Conservation (phyloP, 805 yeast species). For the Wickerhamiella bombiphila region DNA sequence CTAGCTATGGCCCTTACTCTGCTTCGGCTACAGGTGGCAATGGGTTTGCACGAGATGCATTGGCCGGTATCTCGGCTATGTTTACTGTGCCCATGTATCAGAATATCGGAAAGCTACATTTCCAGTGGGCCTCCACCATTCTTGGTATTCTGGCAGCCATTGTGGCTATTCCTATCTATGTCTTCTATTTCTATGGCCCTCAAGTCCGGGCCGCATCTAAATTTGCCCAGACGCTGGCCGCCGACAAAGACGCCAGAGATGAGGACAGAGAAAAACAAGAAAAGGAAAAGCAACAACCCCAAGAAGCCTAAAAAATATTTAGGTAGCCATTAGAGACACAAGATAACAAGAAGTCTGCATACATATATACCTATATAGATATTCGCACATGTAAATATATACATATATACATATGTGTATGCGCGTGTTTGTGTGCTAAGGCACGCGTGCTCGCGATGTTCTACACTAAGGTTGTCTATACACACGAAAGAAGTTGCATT, state of each 20-base stretch:
- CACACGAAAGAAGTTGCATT: no score
- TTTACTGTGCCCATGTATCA: conserved; percentile 28
- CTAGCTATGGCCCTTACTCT: conserved; percentile 30
- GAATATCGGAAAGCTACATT: conserved; percentile 24
- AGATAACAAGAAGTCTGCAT: no score
- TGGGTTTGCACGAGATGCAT: conserved; percentile 30
- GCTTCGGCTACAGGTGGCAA: conserved; percentile 33
- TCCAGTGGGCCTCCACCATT: conserved; percentile 30
- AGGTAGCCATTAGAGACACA: no score
- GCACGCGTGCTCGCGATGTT: no score
- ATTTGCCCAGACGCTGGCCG: conserved; percentile 25
- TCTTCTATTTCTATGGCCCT: conserved; percentile 31
- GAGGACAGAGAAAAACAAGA: conserved; percentile 1
- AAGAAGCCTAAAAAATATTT: no score
- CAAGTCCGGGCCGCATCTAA: conserved; percentile 24
- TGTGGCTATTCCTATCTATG: conserved; percentile 27
- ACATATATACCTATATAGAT: no score
- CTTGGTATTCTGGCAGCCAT: conserved; percentile 25
- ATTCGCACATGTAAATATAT: no score
- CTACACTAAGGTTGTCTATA: no score
- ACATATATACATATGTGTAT: no score
- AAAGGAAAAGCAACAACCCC: no score
- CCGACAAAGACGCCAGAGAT: conserved; percentile 5
- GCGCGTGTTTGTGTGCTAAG: no score
- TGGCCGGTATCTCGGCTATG: conserved; percentile 30